Conservation (phyloP, 139 green algal genomes). For the Coccomyxa sp. region DNA sequence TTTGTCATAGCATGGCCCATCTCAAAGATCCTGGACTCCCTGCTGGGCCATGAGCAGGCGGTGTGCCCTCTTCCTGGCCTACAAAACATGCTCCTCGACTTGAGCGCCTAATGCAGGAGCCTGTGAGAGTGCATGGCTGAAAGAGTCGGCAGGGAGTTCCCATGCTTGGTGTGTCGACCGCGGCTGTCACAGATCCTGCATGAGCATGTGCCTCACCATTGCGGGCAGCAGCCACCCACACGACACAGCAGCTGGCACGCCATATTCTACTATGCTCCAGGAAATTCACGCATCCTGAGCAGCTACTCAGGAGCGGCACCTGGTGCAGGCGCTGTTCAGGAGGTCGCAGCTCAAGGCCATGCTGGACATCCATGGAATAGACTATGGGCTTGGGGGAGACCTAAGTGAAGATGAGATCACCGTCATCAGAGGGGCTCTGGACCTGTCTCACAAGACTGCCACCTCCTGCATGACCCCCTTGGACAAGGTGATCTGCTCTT, state of each 20-base stretch:
- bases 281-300: too few species aligned
- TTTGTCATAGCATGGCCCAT: slow-evolving; percentile 68
- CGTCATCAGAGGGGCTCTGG: slow-evolving; percentile 77
- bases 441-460: slow-evolving; percentile 84
- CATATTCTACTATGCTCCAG: too few species aligned
- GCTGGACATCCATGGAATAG: slow-evolving; percentile 74
- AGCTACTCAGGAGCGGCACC: background rate
- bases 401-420: slow-evolving; percentile 53
- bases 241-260: too few species aligned
- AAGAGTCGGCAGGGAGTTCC: too few species aligned
- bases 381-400: slow-evolving; percentile 70
- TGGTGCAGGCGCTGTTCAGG: slow-evolving; percentile 60
- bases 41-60: slow-evolving; percentile 68
- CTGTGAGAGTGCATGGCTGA: too few species aligned
- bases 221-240: slow-evolving; percentile 28
- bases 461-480: slow-evolving; percentile 80
- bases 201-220: too few species aligned
- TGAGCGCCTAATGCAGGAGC: too few species aligned
- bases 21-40: slow-evolving; percentile 73
- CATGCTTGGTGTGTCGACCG: too few species aligned
- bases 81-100: too few species aligned
- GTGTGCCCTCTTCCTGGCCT: too few species aligned
- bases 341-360: slow-evolving; percentile 83
- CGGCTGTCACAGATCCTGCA: too few species aligned
- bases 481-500: slow-evolving; percentile 80